Conservation (phyloP, 495 filamentous ascomycete species). For the Aspergillus wentii region DNA sequence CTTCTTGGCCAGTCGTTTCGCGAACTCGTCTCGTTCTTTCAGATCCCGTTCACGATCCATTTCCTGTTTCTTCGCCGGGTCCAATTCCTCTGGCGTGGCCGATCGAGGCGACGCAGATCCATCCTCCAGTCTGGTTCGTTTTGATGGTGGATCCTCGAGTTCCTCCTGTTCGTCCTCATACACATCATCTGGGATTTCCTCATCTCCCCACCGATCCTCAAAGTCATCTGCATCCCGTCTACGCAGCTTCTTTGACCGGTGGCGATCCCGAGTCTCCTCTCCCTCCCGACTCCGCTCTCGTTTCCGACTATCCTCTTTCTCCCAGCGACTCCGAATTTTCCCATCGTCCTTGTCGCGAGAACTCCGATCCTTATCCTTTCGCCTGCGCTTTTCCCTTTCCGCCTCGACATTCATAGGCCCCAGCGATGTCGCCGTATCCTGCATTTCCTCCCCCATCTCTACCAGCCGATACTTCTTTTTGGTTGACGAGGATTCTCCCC, state of each 20-base stretch:
- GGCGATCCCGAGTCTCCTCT: conserved; percentile 37
- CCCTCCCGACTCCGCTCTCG: conserved; percentile 40
- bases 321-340: conserved; percentile 18
- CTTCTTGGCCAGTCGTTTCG: conserved; percentile 63
- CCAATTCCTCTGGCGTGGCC: conserved; percentile 46
- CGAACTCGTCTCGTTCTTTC: conserved; percentile 69
- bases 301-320: conserved; percentile 35
- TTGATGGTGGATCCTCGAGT: conserved; percentile 52
- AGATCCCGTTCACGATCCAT: conserved; percentile 57
- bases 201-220: conserved; percentile 77
- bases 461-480: conserved; percentile 76
- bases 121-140: conserved; percentile 53
- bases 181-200: conserved; percentile 49
- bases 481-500: conserved; percentile 16
- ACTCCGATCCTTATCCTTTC: conserved; percentile 41
- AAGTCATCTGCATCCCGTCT: conserved; percentile 53
- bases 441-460: conserved; percentile 73
- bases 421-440: conserved; percentile 26
- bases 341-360: conserved; percentile 30
- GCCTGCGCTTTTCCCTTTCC: conserved; percentile 38
- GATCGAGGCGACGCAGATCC: conserved; percentile 43
- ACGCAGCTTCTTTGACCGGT: conserved; percentile 49
- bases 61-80: conserved; percentile 55
- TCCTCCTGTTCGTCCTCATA: conserved; percentile 40
- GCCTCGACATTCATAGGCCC: conserved; percentile 48